A percentile compares a stretch with the other conserved stretches of the same genome.
phyloP scores from a whole-genome alignment of 2,329 filamentous ascomycete genomes.

The Fusarium sp. region DNA sequence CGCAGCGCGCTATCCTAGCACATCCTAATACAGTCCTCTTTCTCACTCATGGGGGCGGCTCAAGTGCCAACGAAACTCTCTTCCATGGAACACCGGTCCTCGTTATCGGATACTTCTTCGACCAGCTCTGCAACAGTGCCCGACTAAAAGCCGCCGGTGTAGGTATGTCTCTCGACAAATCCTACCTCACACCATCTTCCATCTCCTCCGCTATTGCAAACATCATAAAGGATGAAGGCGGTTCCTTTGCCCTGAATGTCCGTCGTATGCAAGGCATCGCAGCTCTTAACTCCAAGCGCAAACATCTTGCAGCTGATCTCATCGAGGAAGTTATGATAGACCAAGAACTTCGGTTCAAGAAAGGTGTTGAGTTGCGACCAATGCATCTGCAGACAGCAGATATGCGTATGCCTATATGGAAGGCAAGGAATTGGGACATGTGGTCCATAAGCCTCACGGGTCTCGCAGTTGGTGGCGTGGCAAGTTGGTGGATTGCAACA shows the following conservation, averaged over 20 bases:
- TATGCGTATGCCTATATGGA: slow-evolving; percentile 50
- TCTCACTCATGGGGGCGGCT: slow-evolving; percentile 53
- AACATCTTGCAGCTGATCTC: slow-evolving; percentile 50
- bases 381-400: slow-evolving; percentile 57
- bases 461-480: slow-evolving; percentile 3
- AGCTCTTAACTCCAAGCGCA: slow-evolving; percentile 46
- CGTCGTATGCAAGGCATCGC: slow-evolving; percentile 51
- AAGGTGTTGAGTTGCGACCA: slow-evolving; percentile 37
- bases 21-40: slow-evolving; percentile 47
- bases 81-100: slow-evolving; percentile 51
- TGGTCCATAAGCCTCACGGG: slow-evolving; percentile 31
- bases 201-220: slow-evolving; percentile 41
- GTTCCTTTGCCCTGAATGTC: slow-evolving; percentile 44
- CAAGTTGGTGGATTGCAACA: slow-evolving; percentile 32
- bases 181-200: slow-evolving; percentile 44
- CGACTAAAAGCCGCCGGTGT: slow-evolving; percentile 48
- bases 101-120: slow-evolving; percentile 50
- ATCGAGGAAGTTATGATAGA: slow-evolving; percentile 54
- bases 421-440: slow-evolving; percentile 52
- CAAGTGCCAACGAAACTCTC: slow-evolving; percentile 51
- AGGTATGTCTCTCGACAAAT: slow-evolving; percentile 49
- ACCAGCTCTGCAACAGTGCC: slow-evolving; percentile 51
- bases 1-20: slow-evolving; percentile 51
- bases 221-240: slow-evolving; percentile 44
- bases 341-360: slow-evolving; percentile 36